These are phyloP conservation scores for Pleurotus tuoliensis DNA, from an alignment of 768 basidiomycete genomes.

Conservation along the genomic window DNA sequence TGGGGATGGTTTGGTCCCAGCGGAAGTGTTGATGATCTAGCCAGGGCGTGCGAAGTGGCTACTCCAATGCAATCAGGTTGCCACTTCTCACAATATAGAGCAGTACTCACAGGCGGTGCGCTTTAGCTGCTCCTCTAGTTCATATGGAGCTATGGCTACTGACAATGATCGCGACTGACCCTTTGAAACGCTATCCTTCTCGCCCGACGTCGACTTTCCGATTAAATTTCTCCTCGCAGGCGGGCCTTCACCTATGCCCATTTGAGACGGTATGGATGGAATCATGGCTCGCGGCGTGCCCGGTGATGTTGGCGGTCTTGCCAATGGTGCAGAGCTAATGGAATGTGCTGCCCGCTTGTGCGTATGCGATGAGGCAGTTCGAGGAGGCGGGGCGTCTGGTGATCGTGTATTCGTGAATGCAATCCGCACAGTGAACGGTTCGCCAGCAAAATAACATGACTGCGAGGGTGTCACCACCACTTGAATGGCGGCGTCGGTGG, in stretches of 20 bases:
- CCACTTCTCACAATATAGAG: neutral
- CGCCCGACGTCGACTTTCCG: conserved; percentile 44
- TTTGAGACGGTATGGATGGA: conserved; percentile 18
- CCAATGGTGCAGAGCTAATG: conserved; percentile 77
- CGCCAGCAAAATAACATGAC: conserved; percentile 91
- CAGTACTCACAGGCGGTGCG: conserved; percentile 17
- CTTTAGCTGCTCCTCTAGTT: conserved; percentile 34
- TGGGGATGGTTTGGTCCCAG: conserved; percentile 67
- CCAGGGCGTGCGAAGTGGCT: conserved; percentile 25
- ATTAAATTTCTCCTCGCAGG: conserved; percentile 51
- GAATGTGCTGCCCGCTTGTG: conserved; percentile 78
- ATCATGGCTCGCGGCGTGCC: conserved; percentile 45
- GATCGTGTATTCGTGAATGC: conserved; percentile 82
- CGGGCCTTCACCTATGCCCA: conserved; percentile 23
- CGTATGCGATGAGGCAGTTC: conserved; percentile 22
- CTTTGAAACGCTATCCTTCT: conserved; percentile 30
- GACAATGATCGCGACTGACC: conserved; percentile 63
- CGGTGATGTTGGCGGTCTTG: conserved; percentile 80
- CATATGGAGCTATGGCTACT: conserved; percentile 53
- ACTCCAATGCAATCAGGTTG: neutral
- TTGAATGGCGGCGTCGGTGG: conserved; percentile 50
- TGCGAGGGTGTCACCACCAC: conserved; percentile 76
- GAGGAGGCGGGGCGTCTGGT: conserved; percentile 35
- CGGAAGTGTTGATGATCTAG: conserved; percentile 48
- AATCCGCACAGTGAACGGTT: conserved; percentile 78